Evolutionary conservation across 169 alveolate species (phyloP).

Genomic region (Pseudocohnilembus persalinus): DNA sequence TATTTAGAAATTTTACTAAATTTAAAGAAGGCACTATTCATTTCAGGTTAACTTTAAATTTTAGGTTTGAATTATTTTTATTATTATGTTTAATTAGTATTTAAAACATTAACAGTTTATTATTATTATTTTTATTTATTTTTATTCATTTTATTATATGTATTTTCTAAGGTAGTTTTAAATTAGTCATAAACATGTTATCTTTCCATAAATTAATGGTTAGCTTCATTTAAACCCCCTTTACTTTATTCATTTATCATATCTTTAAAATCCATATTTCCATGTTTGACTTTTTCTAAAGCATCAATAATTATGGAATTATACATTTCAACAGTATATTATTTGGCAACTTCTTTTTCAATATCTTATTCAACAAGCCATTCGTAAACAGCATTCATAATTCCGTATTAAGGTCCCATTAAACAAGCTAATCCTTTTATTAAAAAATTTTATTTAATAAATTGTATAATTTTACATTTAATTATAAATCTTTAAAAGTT

Average conservation of each 20-base stretch:
- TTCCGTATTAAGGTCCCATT: neutral
- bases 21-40: too few species aligned
- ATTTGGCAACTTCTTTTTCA: neutral
- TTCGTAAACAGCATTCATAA: neutral
- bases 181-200: neutral
- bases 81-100: too few species aligned
- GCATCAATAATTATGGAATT: neutral
- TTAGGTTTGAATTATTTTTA: too few species aligned
- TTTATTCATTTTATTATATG: neutral
- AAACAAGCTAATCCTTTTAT: neutral
- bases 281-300: neutral
- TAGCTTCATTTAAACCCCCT: neutral
- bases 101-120: too few species aligned
- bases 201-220: neutral
- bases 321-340: neutral
- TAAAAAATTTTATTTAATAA: too few species aligned
- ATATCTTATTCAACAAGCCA: neutral
- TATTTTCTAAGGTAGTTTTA: neutral
- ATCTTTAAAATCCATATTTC: neutral
- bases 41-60: too few species aligned
- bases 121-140: too few species aligned
- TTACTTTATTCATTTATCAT: neutral
- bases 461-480: too few species aligned
- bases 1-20: too few species aligned
- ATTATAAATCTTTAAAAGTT: too few species aligned